A percentile compares a stretch with the other conserved stretches of the same genome.
phyloP scores from a whole-genome alignment of 2,329 filamentous ascomycete genomes.

The Drechslerella dactyloides region DNA sequence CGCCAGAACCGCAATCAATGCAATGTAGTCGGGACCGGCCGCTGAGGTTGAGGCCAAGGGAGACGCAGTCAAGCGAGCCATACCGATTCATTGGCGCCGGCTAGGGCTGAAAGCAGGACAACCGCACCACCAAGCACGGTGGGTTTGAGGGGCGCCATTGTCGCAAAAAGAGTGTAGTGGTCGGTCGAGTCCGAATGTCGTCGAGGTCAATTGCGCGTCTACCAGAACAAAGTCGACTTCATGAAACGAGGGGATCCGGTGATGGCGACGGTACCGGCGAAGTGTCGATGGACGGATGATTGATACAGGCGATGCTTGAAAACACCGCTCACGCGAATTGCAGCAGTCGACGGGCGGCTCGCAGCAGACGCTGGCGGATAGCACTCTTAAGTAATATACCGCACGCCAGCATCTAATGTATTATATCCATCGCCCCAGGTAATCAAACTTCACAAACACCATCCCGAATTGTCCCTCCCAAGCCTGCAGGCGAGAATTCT shows the following conservation, averaged over 20 bases:
- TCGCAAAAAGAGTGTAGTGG: constrained; percentile 24
- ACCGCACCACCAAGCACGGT: constrained; percentile 44
- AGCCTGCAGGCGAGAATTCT: constrained; percentile 23
- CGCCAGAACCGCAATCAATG: constrained; percentile 1
- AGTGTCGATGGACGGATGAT: constrained; percentile 11
- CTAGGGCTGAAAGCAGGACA: constrained; percentile 50
- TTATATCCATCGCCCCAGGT: neutral
- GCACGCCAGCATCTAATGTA: no score
- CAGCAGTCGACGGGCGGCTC: no score
- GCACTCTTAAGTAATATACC: no score
- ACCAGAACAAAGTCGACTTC: neutral
- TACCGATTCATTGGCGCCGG: constrained; percentile 50
- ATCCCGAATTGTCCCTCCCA: constrained; percentile 1
- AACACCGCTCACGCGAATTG: no score
- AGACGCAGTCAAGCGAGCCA: constrained; percentile 44
- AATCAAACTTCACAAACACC: neutral
- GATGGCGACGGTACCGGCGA: constrained; percentile 12
- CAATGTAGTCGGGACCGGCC: constrained; percentile 14
- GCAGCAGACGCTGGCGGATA: no score
- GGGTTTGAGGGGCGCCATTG: constrained; percentile 40
- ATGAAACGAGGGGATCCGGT: constrained; percentile 6
- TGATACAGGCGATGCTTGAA: no score
- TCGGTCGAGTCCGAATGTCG: no score
- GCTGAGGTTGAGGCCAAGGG: neutral
- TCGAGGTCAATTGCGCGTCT: no score